A percentile compares a stretch with the other conserved stretches of the same genome.
These are phyloP conservation scores for Phenoliferia sp. DNA, from an alignment of 1,284 basidiomycete genomes.

Conservation along the genomic window DNA sequence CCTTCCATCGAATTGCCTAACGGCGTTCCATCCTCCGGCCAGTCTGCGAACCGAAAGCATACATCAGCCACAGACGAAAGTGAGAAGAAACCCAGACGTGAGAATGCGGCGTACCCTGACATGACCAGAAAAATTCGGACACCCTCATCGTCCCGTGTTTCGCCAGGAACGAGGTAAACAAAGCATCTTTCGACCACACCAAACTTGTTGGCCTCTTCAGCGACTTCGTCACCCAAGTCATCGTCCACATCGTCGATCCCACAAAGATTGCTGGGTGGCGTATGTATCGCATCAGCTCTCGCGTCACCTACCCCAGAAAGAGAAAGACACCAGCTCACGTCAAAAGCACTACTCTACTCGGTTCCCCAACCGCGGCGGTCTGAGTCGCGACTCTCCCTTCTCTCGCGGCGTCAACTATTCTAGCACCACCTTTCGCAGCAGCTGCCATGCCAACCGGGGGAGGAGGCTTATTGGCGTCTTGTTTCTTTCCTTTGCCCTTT, in stretches of 20 bases:
- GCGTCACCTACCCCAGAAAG: neutral
- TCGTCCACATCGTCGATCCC: conserved; percentile 74
- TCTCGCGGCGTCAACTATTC: conserved; percentile 20
- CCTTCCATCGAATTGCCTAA: conserved; percentile 80
- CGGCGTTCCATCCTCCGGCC: conserved; percentile 89
- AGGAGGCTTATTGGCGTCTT: conserved; percentile 18
- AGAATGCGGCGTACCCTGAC: conserved; percentile 41
- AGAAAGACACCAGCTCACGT: conserved; percentile 41
- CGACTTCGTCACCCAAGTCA: conserved; percentile 79
- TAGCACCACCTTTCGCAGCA: neutral
- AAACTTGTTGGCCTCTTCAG: conserved; percentile 78
- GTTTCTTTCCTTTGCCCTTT: conserved; percentile 43
- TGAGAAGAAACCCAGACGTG: too few species aligned
- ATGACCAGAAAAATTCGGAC: conserved; percentile 80
- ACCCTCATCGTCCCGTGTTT: conserved; percentile 62
- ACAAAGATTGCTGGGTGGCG: conserved; percentile 60
- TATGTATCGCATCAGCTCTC: neutral
- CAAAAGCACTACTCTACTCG: conserved; percentile 78
- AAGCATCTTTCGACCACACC: conserved; percentile 37
- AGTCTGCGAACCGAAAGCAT: conserved; percentile 67
- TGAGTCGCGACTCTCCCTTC: conserved; percentile 17
- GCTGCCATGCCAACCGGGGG: conserved; percentile 12
- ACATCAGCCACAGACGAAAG: neutral
- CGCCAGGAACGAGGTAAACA: conserved; percentile 24
- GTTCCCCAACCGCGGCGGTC: conserved; percentile 61